phyloP scores from a whole-genome alignment of 2,329 filamentous ascomycete species.

The Colletotrichum viniferum region DNA sequence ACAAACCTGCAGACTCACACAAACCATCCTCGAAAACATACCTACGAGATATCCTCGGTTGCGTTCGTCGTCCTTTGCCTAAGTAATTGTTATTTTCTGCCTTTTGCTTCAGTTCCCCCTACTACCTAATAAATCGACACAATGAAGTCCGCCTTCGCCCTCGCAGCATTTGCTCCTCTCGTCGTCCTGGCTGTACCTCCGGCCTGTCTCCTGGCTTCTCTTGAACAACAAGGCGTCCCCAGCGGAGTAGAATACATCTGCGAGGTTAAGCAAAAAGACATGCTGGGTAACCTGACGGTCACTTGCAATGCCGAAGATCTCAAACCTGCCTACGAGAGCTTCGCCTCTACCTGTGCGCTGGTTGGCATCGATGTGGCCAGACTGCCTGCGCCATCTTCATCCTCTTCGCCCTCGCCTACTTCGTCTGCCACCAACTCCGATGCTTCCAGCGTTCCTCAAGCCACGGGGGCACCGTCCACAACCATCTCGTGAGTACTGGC shows the following conservation, averaged over 20 bases:
- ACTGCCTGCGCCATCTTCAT: not conserved
- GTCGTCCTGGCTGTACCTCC: conserved; percentile 12
- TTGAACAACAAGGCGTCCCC: conserved; percentile 17
- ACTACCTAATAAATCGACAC: not conserved
- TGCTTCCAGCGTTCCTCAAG: not conserved
- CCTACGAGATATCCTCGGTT: not conserved
- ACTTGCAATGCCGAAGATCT: not conserved
- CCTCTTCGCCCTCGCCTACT: not conserved
- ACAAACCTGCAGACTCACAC: not conserved
- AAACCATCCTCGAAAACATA: not conserved
- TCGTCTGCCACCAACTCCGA: not conserved
- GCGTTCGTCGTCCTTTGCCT: not conserved
- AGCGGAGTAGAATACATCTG: conserved; percentile 13
- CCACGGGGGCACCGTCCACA: not conserved
- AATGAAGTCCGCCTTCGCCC: not conserved
- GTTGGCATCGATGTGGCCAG: not conserved
- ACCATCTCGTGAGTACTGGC: not conserved
- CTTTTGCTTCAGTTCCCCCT: not conserved
- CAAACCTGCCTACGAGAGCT: conserved; percentile 15
- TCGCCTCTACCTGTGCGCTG: conserved; percentile 5
- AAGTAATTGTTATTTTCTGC: not conserved
- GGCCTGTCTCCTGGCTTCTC: conserved; percentile 21
- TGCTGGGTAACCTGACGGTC: conserved; percentile 19
- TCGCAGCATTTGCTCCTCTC: conserved; percentile 9
- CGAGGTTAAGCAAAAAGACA: conserved; percentile 7